Conservation (phyloP, 2,329 filamentous ascomycete species). For the Scedosporium minutisporum region DNA sequence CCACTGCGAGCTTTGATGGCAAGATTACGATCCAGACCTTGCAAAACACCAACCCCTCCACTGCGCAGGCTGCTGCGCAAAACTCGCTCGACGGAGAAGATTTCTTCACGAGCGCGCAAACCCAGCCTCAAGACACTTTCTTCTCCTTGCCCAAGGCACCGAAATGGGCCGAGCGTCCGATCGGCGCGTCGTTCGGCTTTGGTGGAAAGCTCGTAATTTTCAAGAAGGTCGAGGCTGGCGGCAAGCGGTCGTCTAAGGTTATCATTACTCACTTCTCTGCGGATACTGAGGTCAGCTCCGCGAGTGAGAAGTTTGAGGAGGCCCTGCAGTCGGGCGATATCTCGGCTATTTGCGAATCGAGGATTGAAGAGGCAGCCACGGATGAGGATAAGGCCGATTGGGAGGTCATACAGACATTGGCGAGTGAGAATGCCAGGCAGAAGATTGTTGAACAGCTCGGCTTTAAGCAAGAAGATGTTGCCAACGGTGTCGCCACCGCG, state of each 20-base stretch:
- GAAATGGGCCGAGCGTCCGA: conserved; percentile 79
- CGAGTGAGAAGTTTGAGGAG: conserved; percentile 79
- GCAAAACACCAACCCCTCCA: conserved; percentile 79
- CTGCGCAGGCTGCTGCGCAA: conserved; percentile 56
- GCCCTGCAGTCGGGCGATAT: conserved; percentile 72
- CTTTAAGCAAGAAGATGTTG: conserved; percentile 52
- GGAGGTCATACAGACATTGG: conserved; percentile 84
- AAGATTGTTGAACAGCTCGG: conserved; percentile 83
- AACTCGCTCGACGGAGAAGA: conserved; percentile 78
- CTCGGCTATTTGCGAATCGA: conserved; percentile 66
- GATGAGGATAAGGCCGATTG: conserved; percentile 95
- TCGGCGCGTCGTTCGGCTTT: conserved; percentile 86
- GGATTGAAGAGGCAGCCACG: conserved; percentile 63
- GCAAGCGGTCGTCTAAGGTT: conserved; percentile 63
- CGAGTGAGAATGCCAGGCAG: conserved; percentile 74
- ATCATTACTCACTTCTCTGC: conserved; percentile 81
- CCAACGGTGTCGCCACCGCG: conserved; percentile 23
- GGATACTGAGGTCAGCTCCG: conserved; percentile 73
- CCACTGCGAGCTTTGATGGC: conserved; percentile 93
- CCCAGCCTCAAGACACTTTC: conserved; percentile 78
- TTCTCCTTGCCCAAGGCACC: conserved; percentile 82
- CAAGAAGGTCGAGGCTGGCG: conserved; percentile 49
- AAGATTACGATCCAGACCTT: conserved; percentile 91
- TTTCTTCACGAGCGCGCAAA: conserved; percentile 91
- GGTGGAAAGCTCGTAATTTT: conserved; percentile 84